Percentiles rank a stretch among this genome's conserved stretches.
These are phyloP conservation scores for Arabidopsis lyrata DNA, from an alignment of 441 rosid genomes.

Conservation along the genomic window DNA sequence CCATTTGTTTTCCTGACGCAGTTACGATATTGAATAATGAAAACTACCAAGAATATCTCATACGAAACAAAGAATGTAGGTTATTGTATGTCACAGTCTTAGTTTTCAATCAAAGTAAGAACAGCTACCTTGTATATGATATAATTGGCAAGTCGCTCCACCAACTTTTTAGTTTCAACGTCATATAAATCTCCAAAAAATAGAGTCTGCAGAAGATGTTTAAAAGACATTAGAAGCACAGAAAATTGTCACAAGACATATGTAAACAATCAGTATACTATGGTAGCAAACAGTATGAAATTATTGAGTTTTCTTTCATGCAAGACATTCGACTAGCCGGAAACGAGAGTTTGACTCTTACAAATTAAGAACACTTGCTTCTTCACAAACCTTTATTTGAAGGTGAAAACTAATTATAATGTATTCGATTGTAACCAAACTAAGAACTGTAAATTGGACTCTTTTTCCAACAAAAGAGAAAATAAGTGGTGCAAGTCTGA, in stretches of 20 bases:
- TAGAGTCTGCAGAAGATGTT: constrained; percentile 65
- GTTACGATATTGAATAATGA: constrained; percentile 12
- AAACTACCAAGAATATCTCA: constrained; percentile 22
- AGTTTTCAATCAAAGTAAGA: constrained; percentile 22
- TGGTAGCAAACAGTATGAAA: constrained; percentile 9
- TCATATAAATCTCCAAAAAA: constrained; percentile 84
- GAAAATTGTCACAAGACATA: constrained; percentile 9
- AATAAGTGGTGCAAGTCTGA: neutral
- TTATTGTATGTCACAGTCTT: constrained; percentile 10
- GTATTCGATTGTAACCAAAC: constrained; percentile 4
- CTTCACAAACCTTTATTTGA: neutral
- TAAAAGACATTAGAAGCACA: constrained; percentile 18
- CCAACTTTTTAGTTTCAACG: constrained; percentile 80
- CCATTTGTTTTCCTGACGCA: constrained; percentile 13
- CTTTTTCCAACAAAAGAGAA: constrained; percentile 3
- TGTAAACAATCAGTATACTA: constrained; percentile 1
- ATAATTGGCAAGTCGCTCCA: constrained; percentile 89
- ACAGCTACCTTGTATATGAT: constrained; percentile 88
- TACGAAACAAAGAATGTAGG: constrained; percentile 20
- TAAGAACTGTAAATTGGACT: constrained; percentile 21
- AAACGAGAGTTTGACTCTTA: neutral
- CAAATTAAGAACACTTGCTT: constrained; percentile 18
- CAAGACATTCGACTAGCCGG: constrained; percentile 14
- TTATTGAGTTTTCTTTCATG: constrained; percentile 7
- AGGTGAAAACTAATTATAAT: neutral